Evolutionary conservation across 2,329 filamentous ascomycete genomes (phyloP), one percentile per base, ranked within the genome.

Genomic region (Tolypocladium cylindrosporum): DNA sequence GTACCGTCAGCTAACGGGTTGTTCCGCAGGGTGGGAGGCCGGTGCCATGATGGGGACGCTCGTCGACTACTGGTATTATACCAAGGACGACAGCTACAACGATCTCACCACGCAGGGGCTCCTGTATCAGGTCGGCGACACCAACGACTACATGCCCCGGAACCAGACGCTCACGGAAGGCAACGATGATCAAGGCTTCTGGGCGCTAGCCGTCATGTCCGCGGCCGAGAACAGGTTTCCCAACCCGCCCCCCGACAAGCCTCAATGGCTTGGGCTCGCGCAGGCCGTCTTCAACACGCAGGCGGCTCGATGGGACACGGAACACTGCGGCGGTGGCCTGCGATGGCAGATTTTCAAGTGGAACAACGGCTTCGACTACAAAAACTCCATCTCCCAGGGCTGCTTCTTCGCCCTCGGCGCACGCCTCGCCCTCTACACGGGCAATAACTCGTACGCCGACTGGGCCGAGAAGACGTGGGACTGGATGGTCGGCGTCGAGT

Each of bases 1-100:
- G 39, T 16, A 19, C 16, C 2, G 31, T 31, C 48, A 37, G 48
- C 48, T 52, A 37, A 36, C 31, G 19, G 21, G 4, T 52, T 13
- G 6, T 37, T 34, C 3, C 57, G 11, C 58, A 83, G 80, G 81
- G 81, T 91, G 85, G 89, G 87, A 89, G 72, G 87, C 79, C 13
- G 89, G 89, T 56, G 88, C 88, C 58, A 84, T 92, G 77, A 79
- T 86, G 72, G 83, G 82, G 27, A 78, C 87, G 2, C 75, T 94
- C 61, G 78, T 95, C 56, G 89, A 94, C 66, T 94, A 94, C 70
- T 95, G 89, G 89, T 89, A 86, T 68, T 90, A 90, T 69, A 93
- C 89, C 0, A 86, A 85, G 24, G 89, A 93, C 67, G 74, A 79
- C 4, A 79, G 80, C 40, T 94, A 89, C 74, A 91, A 91, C 68